Evolutionary conservation across 345 rosid genomes (phyloP), one percentile per base, ranked within the genome.

Genomic region (Salix arbutifolia): DNA sequence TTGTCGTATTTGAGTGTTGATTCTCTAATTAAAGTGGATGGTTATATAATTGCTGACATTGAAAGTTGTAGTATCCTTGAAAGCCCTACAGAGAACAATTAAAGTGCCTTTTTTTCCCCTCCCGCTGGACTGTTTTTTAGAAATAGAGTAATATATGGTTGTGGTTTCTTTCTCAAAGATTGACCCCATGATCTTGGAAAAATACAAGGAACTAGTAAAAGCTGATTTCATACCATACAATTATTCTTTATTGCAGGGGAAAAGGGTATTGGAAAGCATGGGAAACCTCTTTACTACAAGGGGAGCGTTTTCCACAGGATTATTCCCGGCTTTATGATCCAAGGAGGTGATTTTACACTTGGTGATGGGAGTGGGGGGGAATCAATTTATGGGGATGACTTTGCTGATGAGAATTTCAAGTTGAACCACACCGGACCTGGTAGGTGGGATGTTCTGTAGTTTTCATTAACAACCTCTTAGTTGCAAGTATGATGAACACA

Each of bases 281-380:
- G 98, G 76, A 96, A 96, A 42, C 90, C 97, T 21, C 91, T 96
- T 18, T 97, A 92, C 76, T 94, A 82, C 83, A 94, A 90, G 81
- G 97, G 93, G 8, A 93, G 97, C 72, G 21, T 76, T 31, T 92
- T 96, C 82, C 99, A 96, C 87, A 84, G 99, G 83, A 94, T 96
- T 79, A 94, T 96, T 77, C 97, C 99, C n/a, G 89, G 91, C 83
- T 96, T 96, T 76, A 96, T 92, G 99, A 69, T 94, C 40, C 98
- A 94, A 58, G 97, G 99, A 65, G 99, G 99, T 78, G 99, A 96
- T 69, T 96, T 96, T 67, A 96, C 99, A 0, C 98, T 80, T 50
- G 99, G 99, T 2, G 92, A 92, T 42, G 99, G 99, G 74, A 91
- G 91, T 82, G 99, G 98, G 37, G 98, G 98, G 64, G 98, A 96